phyloP scores from a whole-genome alignment of 1,139 yeast genomes.

The Geotrichum phurueaensis region DNA sequence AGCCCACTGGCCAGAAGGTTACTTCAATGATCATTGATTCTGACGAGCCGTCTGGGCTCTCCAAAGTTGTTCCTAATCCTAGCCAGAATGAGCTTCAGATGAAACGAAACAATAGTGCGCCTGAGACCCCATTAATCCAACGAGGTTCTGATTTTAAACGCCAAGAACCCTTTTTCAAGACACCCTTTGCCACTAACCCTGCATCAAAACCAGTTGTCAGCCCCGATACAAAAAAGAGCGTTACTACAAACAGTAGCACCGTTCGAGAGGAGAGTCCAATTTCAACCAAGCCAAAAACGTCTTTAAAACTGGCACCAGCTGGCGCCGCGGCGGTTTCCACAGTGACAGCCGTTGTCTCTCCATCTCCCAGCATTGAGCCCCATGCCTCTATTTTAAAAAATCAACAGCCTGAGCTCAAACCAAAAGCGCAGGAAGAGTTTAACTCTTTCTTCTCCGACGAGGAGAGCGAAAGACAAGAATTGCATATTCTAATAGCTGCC shows the following conservation, averaged over 20 bases:
- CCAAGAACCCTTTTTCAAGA: background rate
- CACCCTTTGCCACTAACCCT: background rate
- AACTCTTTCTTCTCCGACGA: constrained; percentile 1
- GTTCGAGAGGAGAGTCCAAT: background rate
- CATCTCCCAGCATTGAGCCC: background rate
- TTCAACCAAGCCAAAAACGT: background rate
- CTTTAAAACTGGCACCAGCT: background rate
- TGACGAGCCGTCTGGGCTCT: background rate
- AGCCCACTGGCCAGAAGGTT: background rate
- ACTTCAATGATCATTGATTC: background rate
- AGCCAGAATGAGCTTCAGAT: background rate
- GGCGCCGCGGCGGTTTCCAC: background rate
- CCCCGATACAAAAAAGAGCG: background rate
- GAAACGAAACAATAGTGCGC: background rate
- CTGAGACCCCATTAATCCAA: background rate
- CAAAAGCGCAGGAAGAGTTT: background rate
- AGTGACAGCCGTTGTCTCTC: background rate
- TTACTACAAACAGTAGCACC: background rate
- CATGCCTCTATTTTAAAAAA: background rate
- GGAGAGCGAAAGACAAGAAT: constrained; percentile 41
- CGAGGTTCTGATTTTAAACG: background rate
- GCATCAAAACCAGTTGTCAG: background rate
- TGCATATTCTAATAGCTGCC: constrained; percentile 83
- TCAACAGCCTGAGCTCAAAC: background rate
- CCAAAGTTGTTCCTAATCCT: background rate